Evolutionary conservation across 805 yeast species (phyloP).

Genomic region (Myxozyma melibiosi): DNA sequence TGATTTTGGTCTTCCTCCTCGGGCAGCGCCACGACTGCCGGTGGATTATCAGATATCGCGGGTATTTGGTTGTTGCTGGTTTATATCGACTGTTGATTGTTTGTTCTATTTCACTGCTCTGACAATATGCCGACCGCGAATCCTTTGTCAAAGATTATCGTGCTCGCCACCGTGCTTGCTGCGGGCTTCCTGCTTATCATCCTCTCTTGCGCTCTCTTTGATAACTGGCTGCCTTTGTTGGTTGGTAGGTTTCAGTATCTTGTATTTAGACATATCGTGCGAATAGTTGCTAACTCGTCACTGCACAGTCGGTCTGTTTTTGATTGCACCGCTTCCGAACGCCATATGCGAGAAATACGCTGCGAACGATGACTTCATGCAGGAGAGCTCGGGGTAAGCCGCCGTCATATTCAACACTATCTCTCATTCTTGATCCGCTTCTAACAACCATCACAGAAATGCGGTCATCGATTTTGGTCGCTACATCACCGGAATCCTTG

Average conservation of each 20-base stretch:
- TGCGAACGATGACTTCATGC: constrained; percentile 62
- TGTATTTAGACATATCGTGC: background rate
- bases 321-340: constrained; percentile 73
- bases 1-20: background rate
- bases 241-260: constrained; percentile 50
- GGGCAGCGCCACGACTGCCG: background rate
- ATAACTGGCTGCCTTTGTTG: constrained; percentile 87
- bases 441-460: constrained; percentile 35
- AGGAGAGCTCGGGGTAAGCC: constrained; percentile 51
- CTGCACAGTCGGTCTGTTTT: constrained; percentile 55
- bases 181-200: constrained; percentile 87
- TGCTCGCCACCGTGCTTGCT: constrained; percentile 75
- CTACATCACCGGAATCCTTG: constrained; percentile 73
- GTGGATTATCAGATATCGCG: too few relatives aligned
- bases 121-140: constrained; percentile 43
- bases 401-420: background rate
- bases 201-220: constrained; percentile 82
- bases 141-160: constrained; percentile 77
- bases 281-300: background rate
- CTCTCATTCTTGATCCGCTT: background rate
- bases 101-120: background rate
- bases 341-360: constrained; percentile 55
- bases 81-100: too few relatives aligned
- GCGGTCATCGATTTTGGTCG: constrained; percentile 75
- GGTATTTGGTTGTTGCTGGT: background rate